A percentile compares a stretch with the other conserved stretches of the same genome.
These are phyloP conservation scores for Pyrus hybrid DNA, from an alignment of 331 rosid genomes.

Conservation along the genomic window DNA sequence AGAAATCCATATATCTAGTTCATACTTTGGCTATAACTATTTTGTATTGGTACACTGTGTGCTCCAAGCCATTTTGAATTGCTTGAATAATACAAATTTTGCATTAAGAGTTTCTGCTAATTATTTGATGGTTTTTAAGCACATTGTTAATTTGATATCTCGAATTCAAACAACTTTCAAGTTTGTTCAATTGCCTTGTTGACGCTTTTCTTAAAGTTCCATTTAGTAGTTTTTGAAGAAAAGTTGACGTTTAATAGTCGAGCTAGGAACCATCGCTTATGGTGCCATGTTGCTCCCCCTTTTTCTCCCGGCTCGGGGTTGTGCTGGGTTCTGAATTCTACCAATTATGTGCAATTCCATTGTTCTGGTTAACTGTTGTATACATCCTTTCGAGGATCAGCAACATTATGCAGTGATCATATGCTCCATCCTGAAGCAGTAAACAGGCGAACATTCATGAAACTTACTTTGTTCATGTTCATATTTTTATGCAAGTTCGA, in stretches of 20 bases:
- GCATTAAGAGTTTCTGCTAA: neutral
- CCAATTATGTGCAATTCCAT: neutral
- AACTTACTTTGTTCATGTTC: neutral
- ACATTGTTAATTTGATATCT: neutral
- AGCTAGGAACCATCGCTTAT: neutral
- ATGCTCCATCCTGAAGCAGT: neutral
- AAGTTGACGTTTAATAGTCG: neutral
- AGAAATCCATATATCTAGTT: neutral
- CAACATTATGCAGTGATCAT: no score
- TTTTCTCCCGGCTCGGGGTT: neutral
- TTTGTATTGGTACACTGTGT: neutral
- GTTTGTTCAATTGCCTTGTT: neutral
- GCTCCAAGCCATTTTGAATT: constrained; percentile 3
- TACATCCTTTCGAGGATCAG: neutral
- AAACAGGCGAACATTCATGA: neutral
- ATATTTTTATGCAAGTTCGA: neutral
- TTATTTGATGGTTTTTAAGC: neutral
- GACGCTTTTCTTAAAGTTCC: neutral
- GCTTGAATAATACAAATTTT: neutral
- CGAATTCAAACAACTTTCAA: neutral
- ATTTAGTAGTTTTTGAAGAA: neutral
- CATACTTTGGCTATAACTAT: neutral
- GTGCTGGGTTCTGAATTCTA: neutral
- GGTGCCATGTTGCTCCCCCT: neutral
- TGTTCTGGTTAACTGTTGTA: neutral